These are phyloP conservation scores for Medicago lupulina DNA, from an alignment of 306 rosid genomes.

Conservation along the genomic window DNA sequence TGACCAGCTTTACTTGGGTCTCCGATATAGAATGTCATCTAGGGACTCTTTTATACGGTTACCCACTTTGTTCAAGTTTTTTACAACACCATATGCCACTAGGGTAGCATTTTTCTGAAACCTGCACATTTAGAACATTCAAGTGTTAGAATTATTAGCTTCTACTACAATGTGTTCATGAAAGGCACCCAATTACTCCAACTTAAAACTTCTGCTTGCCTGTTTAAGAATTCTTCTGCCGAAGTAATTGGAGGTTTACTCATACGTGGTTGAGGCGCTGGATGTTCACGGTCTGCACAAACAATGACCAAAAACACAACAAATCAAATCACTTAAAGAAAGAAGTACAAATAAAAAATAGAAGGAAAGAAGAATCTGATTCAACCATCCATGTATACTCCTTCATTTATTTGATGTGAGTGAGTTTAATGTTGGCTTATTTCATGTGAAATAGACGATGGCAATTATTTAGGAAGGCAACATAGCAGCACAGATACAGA, in stretches of 20 bases:
- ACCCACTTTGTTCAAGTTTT: slow-evolving; percentile 76
- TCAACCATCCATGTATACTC: slow-evolving; percentile 13
- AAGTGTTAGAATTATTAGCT: slow-evolving; percentile 18
- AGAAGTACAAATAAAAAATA: slow-evolving; percentile 2
- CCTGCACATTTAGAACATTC: slow-evolving; percentile 53
- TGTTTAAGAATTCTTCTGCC: slow-evolving; percentile 73
- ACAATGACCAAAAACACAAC: slow-evolving; percentile 30
- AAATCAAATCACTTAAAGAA: background rate
- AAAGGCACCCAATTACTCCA: no score
- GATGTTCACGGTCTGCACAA: slow-evolving; percentile 49
- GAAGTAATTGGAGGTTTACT: slow-evolving; percentile 58
- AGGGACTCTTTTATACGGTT: slow-evolving; percentile 64
- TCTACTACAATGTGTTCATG: background rate
- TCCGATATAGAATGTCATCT: slow-evolving; percentile 71
- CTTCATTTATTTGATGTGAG: background rate
- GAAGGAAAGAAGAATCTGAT: background rate
- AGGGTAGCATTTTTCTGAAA: slow-evolving; percentile 77
- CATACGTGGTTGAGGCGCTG: slow-evolving; percentile 59
- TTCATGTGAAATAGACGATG: background rate
- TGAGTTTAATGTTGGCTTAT: no score
- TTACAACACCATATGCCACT: slow-evolving; percentile 82
- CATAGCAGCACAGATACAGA: background rate
- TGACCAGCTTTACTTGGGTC: slow-evolving; percentile 60
- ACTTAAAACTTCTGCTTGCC: slow-evolving; percentile 56
- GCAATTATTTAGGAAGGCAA: background rate